Evolutionary conservation across 2,329 filamentous ascomycete genomes (phyloP).

Genomic region (Torrubiella hemipterigena): DNA sequence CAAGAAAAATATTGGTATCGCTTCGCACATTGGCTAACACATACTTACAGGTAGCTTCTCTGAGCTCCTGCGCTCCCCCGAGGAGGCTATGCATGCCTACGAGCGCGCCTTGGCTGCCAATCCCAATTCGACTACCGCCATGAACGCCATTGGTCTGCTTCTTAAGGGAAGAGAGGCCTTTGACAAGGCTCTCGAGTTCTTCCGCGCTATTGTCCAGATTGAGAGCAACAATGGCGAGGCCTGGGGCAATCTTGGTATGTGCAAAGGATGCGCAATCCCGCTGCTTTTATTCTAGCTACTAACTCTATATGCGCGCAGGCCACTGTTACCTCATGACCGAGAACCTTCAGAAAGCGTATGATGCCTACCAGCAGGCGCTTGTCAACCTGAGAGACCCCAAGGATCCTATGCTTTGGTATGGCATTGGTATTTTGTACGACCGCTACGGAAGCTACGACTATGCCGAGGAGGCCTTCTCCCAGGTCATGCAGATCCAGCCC

Average conservation of each 20-base stretch:
- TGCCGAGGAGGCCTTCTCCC: slow-evolving; percentile 93
- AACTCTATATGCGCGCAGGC: slow-evolving; percentile 35
- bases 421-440: slow-evolving; percentile 95
- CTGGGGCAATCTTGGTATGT: slow-evolving; percentile 84
- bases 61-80: slow-evolving; percentile 76
- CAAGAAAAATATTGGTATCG: slow-evolving; percentile 9
- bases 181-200: slow-evolving; percentile 83
- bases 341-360: slow-evolving; percentile 91
- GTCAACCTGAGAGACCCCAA: slow-evolving; percentile 91
- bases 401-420: slow-evolving; percentile 98
- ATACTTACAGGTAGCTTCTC: slow-evolving; percentile 58
- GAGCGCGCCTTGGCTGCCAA: slow-evolving; percentile 84
- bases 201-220: slow-evolving; percentile 81
- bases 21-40: slow-evolving; percentile 16
- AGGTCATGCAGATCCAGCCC: slow-evolving; percentile 97
- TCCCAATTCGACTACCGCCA: slow-evolving; percentile 74
- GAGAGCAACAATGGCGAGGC: slow-evolving; percentile 86
- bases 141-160: slow-evolving; percentile 90
- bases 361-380: slow-evolving; percentile 88
- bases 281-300: slow-evolving; percentile 1
- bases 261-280: neutral
- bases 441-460: slow-evolving; percentile 93
- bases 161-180: slow-evolving; percentile 88
- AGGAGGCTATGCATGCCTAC: slow-evolving; percentile 83
- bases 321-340: slow-evolving; percentile 99